A percentile compares a stretch with the other conserved stretches of the same genome.
Conservation (phyloP, 2,329 filamentous ascomycete genomes). For the Penicillium sp. region DNA sequence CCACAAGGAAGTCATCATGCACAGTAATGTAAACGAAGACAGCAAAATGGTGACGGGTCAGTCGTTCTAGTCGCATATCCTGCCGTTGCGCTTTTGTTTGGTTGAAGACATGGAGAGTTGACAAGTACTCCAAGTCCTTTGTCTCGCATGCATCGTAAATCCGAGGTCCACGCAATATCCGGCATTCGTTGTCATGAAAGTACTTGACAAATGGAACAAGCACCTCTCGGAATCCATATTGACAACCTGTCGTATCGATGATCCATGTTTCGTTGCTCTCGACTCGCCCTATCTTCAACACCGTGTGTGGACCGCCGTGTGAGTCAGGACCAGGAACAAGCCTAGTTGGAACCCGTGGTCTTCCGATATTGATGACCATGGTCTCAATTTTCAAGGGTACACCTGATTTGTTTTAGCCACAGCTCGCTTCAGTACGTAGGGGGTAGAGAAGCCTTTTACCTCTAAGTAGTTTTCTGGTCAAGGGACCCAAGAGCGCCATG, state of each 20-base stretch:
- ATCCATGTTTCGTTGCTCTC: neutral
- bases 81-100: neutral
- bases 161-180: neutral
- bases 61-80: neutral
- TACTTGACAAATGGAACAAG: neutral
- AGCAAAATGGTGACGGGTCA: neutral
- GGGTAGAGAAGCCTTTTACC: neutral
- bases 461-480: neutral
- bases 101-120: neutral
- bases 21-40: neutral
- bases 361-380: neutral
- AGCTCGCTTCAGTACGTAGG: neutral
- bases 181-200: neutral
- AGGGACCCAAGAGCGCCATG: neutral
- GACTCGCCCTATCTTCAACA: neutral
- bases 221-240: neutral
- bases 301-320: neutral
- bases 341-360: neutral
- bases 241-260: neutral
- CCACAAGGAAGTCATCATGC: neutral
- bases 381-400: neutral
- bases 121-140: neutral
- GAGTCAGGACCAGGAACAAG: neutral
- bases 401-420: neutral
- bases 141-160: neutral